Percentiles rank a stretch among this genome's conserved stretches.
Conservation (phyloP, 306 rosid genomes). For the Quercus aquifolioides region DNA sequence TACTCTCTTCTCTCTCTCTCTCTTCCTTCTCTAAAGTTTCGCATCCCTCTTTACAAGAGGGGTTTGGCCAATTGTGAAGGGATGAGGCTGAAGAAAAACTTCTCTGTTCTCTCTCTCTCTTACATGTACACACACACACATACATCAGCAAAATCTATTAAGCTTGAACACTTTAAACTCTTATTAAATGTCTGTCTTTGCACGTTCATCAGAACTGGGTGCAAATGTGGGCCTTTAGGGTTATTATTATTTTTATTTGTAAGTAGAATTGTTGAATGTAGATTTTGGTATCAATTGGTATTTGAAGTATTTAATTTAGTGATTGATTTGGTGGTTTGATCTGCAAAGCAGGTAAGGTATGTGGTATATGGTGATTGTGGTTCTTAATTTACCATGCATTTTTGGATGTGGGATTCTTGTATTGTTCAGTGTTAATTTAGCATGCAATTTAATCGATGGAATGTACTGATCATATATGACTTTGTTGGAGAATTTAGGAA, state of each 20-base stretch:
- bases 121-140: not conserved
- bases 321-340: not conserved
- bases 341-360: not conserved
- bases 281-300: no score
- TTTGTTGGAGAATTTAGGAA: not conserved
- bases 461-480: no score
- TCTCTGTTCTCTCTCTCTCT: not conserved
- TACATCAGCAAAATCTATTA: not conserved
- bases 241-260: not conserved
- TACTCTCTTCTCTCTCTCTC: not conserved
- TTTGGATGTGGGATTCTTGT: not conserved
- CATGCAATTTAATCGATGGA: no score
- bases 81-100: no score
- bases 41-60: no score
- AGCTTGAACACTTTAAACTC: not conserved
- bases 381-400: not conserved
- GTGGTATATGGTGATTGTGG: not conserved
- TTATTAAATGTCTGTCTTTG: not conserved
- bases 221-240: not conserved
- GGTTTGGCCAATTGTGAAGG: no score
- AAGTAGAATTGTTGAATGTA: not conserved
- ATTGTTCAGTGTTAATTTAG: not conserved
- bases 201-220: not conserved
- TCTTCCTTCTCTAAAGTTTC: not conserved
- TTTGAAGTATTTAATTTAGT: not conserved